A percentile compares a stretch with the other conserved stretches of the same genome.
Evolutionary conservation across 352 stramenopile genomes (phyloP).

Genomic region (Albugo candida): DNA sequence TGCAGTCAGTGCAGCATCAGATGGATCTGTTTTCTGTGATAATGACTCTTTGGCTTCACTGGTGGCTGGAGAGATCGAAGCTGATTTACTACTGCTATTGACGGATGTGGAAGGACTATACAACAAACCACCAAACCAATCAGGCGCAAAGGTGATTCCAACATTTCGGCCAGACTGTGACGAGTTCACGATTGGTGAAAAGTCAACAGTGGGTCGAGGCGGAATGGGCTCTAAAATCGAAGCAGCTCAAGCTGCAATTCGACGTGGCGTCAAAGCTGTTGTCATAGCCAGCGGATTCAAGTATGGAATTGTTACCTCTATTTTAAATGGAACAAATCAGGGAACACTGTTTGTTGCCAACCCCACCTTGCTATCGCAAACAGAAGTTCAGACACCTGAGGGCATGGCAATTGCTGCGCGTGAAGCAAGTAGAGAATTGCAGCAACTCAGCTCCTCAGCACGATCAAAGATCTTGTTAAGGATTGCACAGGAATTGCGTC

Average conservation of each 20-base stretch:
- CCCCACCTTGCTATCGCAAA: slow-evolving; percentile 5
- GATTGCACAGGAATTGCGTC: slow-evolving; percentile 75
- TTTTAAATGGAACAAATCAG: slow-evolving; percentile 66
- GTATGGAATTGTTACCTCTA: slow-evolving; percentile 79
- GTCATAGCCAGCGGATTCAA: slow-evolving; percentile 89
- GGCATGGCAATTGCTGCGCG: slow-evolving; percentile 70
- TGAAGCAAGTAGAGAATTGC: slow-evolving; percentile 71
- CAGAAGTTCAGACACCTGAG: no score
- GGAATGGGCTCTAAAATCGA: slow-evolving; percentile 93
- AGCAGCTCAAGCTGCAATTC: slow-evolving; percentile 75
- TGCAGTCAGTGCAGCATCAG: slow-evolving; percentile 74
- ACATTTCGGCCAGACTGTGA: slow-evolving; percentile 37
- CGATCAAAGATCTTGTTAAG: slow-evolving; percentile 75
- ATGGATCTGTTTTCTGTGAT: slow-evolving; percentile 85
- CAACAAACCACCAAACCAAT: slow-evolving; percentile 63
- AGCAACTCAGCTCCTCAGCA: slow-evolving; percentile 70
- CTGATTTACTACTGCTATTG: slow-evolving; percentile 89
- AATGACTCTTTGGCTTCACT: slow-evolving; percentile 88
- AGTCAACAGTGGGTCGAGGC: slow-evolving; percentile 73
- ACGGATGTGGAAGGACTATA: slow-evolving; percentile 96
- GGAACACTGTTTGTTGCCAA: slow-evolving; percentile 76
- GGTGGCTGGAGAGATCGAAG: slow-evolving; percentile 78
- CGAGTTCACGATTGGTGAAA: slow-evolving; percentile 55
- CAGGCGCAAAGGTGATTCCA: slow-evolving; percentile 59
- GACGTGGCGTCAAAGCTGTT: slow-evolving; percentile 77